These are phyloP conservation scores for Hypomyces perniciosus DNA, from an alignment of 2,329 filamentous ascomycete genomes.

Conservation along the genomic window DNA sequence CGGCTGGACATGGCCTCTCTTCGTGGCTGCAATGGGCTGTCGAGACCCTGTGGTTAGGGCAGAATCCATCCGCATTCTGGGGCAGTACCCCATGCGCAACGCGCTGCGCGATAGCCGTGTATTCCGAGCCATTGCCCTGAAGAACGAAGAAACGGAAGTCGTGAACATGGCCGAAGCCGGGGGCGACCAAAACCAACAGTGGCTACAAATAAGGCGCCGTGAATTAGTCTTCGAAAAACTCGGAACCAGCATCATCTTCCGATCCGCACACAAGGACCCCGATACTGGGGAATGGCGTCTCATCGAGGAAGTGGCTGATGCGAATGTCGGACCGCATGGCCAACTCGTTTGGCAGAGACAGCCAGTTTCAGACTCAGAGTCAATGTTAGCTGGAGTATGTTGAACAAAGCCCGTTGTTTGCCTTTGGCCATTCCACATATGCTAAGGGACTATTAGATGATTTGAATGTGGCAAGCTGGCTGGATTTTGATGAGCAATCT, in stretches of 20 bases:
- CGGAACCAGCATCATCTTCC: constrained; percentile 31
- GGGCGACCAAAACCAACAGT: constrained; percentile 31
- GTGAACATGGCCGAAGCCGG: constrained; percentile 26
- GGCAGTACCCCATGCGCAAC: constrained; percentile 36
- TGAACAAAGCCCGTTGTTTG: constrained; percentile 1
- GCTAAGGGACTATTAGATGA: background rate
- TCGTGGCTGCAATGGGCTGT: constrained; percentile 36
- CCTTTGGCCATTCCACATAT: background rate
- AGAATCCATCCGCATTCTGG: constrained; percentile 36
- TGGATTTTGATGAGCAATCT: background rate
- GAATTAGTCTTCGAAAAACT: constrained; percentile 35
- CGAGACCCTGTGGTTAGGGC: constrained; percentile 33
- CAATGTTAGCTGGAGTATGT: constrained; percentile 25
- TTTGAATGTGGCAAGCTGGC: background rate
- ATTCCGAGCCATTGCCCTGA: constrained; percentile 33
- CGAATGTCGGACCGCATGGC: constrained; percentile 25
- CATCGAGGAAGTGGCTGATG: constrained; percentile 32
- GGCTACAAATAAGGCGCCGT: constrained; percentile 31
- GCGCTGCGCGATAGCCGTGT: constrained; percentile 38
- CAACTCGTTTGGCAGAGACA: constrained; percentile 29
- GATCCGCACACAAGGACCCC: constrained; percentile 28
- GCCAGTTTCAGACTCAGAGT: constrained; percentile 30
- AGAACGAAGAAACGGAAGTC: constrained; percentile 31
- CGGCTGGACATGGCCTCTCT: constrained; percentile 40
- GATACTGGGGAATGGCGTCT: constrained; percentile 30